phyloP scores from a whole-genome alignment of 768 basidiomycete species.

The Xerocomellus dryophilus region DNA sequence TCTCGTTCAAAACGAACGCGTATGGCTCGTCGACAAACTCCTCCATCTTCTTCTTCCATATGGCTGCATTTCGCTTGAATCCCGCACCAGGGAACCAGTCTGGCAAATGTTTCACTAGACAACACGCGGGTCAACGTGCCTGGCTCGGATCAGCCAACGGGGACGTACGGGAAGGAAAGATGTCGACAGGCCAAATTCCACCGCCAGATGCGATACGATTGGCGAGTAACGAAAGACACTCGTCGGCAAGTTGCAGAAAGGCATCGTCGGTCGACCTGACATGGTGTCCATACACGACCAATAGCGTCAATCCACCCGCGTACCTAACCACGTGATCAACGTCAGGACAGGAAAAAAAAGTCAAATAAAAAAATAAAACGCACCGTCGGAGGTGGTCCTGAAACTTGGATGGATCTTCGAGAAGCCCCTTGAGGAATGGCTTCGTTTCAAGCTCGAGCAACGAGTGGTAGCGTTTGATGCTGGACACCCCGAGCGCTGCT shows the following conservation, averaged over 20 bases:
- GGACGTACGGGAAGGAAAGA: conserved; percentile 36
- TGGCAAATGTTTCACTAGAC: conserved; percentile 52
- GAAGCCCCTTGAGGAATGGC: conserved; percentile 53
- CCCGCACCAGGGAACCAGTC: conserved; percentile 64
- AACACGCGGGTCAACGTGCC: background rate
- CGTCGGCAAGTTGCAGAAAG: conserved; percentile 42
- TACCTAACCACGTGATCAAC: conserved; percentile 37
- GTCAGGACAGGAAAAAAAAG: background rate
- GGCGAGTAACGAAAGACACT: conserved; percentile 40
- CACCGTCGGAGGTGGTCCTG: conserved; percentile 37
- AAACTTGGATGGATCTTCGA: conserved; percentile 40
- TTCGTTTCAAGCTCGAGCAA: conserved; percentile 56
- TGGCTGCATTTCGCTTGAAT: conserved; percentile 57
- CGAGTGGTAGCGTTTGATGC: conserved; percentile 55
- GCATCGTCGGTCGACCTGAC: conserved; percentile 39
- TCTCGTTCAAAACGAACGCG: conserved; percentile 51
- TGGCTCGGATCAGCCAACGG: background rate
- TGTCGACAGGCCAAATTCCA: conserved; percentile 43
- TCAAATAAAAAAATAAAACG: background rate
- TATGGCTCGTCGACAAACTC: conserved; percentile 65
- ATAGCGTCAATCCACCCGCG: conserved; percentile 52
- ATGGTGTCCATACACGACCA: conserved; percentile 63
- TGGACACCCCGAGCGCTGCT: conserved; percentile 53
- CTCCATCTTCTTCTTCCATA: conserved; percentile 63
- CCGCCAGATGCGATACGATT: conserved; percentile 44